Base-by-base conservation (phyloP, 2,329 filamentous ascomycete genomes). In the Endothia cerciana region DNA sequence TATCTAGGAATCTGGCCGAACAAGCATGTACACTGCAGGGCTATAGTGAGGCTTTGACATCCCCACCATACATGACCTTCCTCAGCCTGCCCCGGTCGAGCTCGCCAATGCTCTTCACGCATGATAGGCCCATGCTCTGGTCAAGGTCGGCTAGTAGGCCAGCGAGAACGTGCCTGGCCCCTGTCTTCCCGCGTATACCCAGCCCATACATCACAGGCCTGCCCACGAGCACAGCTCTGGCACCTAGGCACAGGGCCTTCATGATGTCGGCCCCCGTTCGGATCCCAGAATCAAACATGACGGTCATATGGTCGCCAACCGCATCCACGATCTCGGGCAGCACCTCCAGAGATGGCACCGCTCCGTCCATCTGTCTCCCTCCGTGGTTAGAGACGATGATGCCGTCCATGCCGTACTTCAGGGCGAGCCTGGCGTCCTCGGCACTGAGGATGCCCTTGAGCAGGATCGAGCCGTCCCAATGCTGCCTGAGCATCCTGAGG, bases 401-500 rank as follows among this genome's bases (percentile, higher is more conserved):
- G 5, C 83, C 84, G 56, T 83, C 78, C 3, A 80, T 77, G 0
- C 82, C 82, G 60, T 78, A 65, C 63, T 78, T 65, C 13, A 80
- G 76, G 0, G 83, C 84, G 22, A 80, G 69, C 36, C 77, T 73
- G 0, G 82, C 83, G 65, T 87, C 84, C 19, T 82, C 80, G 1
- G 80, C 78, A 55, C 80, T 80, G 63, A 83, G 78, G 22, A 87
- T 85, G 0, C 87, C 87, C 74, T 90, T 89, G 43, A 87, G 79
- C 68, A 87, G 83, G 62, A 92, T 85, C 0, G 88, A 86, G 0
- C 88, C 87, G 67, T 86, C 80, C 86, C 88, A 91, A 65, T 88
- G 74, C 70, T 83, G 77, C 69, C 83, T 80, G 68, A 91, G 72
- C 58, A 86, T 78, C n/a, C 79, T 77, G 43, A 91, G 74, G 45